Percentiles rank a stretch among this genome's conserved stretches.
These are phyloP conservation scores for Dioscorea dumetorum DNA, from an alignment of 106 monocot genomes.

Conservation along the genomic window DNA sequence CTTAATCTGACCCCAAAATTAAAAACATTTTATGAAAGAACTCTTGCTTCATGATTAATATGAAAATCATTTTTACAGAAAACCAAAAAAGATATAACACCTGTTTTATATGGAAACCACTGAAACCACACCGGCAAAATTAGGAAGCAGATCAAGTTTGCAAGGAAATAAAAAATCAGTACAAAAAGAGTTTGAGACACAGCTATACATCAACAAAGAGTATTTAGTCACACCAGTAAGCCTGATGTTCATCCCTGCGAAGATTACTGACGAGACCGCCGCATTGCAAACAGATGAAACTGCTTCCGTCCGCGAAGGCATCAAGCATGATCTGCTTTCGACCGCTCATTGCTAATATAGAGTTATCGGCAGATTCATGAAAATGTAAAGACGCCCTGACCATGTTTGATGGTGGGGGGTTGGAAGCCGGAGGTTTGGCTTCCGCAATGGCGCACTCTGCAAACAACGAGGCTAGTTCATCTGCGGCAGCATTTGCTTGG, in stretches of 20 bases:
- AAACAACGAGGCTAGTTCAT: constrained; percentile 76
- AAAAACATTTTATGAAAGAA: too few relatives aligned
- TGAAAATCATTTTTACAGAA: too few relatives aligned
- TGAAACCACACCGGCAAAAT: too few relatives aligned
- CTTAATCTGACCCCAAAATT: too few relatives aligned
- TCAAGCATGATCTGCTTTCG: constrained; percentile 80
- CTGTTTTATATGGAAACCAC: too few relatives aligned
- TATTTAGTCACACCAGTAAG: constrained; percentile 69
- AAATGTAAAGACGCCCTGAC: constrained; percentile 4
- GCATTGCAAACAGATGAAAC: constrained; percentile 85
- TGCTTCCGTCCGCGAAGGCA: constrained; percentile 91
- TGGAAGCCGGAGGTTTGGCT: constrained; percentile 22
- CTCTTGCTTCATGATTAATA: too few relatives aligned
- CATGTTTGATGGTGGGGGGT: background rate
- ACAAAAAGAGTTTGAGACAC: too few relatives aligned
- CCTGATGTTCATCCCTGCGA: constrained; percentile 76
- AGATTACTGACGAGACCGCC: constrained; percentile 80
- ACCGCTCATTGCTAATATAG: constrained; percentile 76
- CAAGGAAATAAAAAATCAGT: too few relatives aligned
- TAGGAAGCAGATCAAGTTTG: background rate
- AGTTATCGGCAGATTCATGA: constrained; percentile 16
- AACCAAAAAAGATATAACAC: too few relatives aligned
- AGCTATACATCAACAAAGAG: too few relatives aligned
- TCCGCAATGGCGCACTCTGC: constrained; percentile 93
- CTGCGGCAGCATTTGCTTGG: constrained; percentile 30